Evolutionary conservation across 148 eudicot species (phyloP).

Genomic region (Simmondsia chinensis): DNA sequence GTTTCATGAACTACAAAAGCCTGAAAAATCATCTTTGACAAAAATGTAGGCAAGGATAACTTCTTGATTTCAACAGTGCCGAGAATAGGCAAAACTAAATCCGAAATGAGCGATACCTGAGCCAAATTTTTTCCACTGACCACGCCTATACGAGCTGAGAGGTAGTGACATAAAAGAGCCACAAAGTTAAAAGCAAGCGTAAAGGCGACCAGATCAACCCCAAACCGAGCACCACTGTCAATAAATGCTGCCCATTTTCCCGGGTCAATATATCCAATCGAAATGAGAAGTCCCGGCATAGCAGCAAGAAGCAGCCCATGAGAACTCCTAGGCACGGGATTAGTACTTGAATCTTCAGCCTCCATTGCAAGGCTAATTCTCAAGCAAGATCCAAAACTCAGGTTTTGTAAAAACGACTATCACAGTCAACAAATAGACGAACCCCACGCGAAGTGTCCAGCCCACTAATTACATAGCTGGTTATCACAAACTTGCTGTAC

Average conservation of each 20-base stretch:
- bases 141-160: slow-evolving; percentile 59
- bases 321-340: slow-evolving; percentile 12
- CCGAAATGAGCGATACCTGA: slow-evolving; percentile 36
- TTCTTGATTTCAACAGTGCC: neutral
- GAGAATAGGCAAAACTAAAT: neutral
- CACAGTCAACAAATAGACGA: too few species aligned
- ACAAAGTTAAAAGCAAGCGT: slow-evolving; percentile 51
- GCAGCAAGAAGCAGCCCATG: slow-evolving; percentile 42
- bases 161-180: slow-evolving; percentile 70
- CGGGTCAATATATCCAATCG: slow-evolving; percentile 76
- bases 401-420: too few species aligned
- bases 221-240: slow-evolving; percentile 86
- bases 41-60: too few species aligned
- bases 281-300: slow-evolving; percentile 51
- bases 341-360: slow-evolving; percentile 11
- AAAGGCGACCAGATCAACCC: slow-evolving; percentile 44
- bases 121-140: slow-evolving; percentile 75
- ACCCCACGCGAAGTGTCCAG: too few species aligned
- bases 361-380: too few species aligned
- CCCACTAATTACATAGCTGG: too few species aligned
- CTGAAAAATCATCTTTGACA: too few species aligned
- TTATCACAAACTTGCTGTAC: too few species aligned
- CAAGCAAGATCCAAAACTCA: too few species aligned
- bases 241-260: slow-evolving; percentile 85
- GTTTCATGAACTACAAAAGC: too few species aligned